Conservation (phyloP, 805 yeast species). For the Yamadazyma olivae region DNA sequence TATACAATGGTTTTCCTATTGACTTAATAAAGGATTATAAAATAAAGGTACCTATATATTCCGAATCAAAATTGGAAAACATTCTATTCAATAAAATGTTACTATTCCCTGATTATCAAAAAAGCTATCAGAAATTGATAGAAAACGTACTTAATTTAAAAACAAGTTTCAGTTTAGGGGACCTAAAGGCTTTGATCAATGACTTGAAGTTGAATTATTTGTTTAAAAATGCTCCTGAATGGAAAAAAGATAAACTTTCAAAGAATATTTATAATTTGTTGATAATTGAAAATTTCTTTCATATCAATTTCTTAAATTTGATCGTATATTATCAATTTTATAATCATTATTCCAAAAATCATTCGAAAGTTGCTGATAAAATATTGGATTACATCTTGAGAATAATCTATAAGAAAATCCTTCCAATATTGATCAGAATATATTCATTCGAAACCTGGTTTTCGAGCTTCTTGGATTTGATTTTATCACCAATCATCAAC, state of each 20-base stretch:
- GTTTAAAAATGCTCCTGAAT: background rate
- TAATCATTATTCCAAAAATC: background rate
- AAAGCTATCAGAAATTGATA: background rate
- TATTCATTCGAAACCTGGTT: slow-evolving; percentile 4
- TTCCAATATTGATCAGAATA: slow-evolving; percentile 2
- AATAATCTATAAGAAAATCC: slow-evolving; percentile 1
- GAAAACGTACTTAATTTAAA: background rate
- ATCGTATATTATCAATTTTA: slow-evolving; percentile 5
- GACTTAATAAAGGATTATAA: slow-evolving; percentile 3
- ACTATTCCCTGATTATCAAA: background rate
- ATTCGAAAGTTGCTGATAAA: background rate
- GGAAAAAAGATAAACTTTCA: background rate
- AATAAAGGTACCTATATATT: background rate
- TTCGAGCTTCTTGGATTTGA: slow-evolving; percentile 1
- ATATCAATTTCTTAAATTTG: slow-evolving; percentile 1
- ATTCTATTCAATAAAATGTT: too few species aligned
- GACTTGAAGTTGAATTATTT: slow-evolving; percentile 1
- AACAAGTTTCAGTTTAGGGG: background rate
- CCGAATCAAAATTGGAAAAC: background rate
- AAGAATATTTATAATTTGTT: background rate
- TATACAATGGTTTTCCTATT: slow-evolving; percentile 2
- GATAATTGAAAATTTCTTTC: slow-evolving; percentile 3
- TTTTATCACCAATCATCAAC: background rate
- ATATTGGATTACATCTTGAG: slow-evolving; percentile 1
- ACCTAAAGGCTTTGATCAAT: background rate